Conservation (phyloP, 805 yeast species). For the Kodamaea laetipori region DNA sequence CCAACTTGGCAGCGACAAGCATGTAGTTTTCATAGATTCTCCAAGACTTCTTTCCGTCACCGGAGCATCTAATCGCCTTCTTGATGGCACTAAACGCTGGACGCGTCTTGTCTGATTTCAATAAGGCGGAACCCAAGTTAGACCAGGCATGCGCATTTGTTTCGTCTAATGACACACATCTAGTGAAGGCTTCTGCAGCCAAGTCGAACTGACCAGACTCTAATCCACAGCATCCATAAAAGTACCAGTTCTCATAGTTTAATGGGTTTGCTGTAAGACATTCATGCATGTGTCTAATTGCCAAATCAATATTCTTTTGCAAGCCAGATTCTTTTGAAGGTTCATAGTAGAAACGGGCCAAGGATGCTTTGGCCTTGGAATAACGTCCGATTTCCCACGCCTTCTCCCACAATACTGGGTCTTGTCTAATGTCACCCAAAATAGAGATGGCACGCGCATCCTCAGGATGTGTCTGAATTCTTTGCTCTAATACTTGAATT, state of each 20-base stretch:
- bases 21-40: constrained; percentile 87
- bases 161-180: constrained; percentile 86
- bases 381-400: constrained; percentile 88
- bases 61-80: constrained; percentile 71
- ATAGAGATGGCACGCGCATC: constrained; percentile 85
- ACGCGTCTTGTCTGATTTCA: constrained; percentile 60
- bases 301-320: constrained; percentile 50
- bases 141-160: constrained; percentile 86
- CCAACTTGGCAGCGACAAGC: constrained; percentile 74
- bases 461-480: constrained; percentile 58
- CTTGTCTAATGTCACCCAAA: constrained; percentile 80
- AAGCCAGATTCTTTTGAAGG: constrained; percentile 62
- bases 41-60: constrained; percentile 74
- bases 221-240: constrained; percentile 88
- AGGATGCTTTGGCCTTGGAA: constrained; percentile 80
- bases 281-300: constrained; percentile 71
- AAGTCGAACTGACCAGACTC: constrained; percentile 68
- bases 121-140: constrained; percentile 79
- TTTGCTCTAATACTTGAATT: constrained; percentile 52
- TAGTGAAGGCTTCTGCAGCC: constrained; percentile 89
- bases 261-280: constrained; percentile 74
- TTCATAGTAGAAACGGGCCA: constrained; percentile 69
- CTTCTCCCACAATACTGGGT: constrained; percentile 74
- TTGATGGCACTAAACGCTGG: constrained; percentile 87
- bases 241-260: constrained; percentile 81